A percentile compares a stretch with the other conserved stretches of the same genome.
phyloP scores from a whole-genome alignment of 179 eudicot genomes.

The Silene vulgaris region DNA sequence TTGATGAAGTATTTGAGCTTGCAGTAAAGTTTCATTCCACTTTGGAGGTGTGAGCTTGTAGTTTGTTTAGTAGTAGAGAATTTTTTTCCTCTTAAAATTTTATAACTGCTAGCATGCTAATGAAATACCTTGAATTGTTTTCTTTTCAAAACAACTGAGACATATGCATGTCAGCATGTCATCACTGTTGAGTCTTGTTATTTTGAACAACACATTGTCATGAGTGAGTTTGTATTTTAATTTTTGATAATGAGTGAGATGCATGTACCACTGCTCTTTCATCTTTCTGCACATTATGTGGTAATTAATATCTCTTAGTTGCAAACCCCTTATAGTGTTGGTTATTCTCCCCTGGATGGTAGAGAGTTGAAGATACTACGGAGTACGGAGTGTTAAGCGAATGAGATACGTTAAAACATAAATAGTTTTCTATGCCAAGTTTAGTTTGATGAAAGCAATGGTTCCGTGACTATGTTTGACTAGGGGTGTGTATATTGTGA shows the following conservation, averaged over 20 bases:
- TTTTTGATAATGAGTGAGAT: no score
- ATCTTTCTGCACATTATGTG: not conserved
- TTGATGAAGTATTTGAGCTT: conserved; percentile 82
- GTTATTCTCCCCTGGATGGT: not conserved
- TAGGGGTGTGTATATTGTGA: not conserved
- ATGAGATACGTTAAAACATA: not conserved
- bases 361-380: not conserved
- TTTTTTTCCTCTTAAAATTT: conserved; percentile 11
- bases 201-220: not conserved
- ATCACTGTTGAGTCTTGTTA: not conserved
- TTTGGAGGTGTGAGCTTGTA: conserved; percentile 85
- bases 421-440: not conserved
- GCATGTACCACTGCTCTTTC: not conserved
- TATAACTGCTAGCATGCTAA: conserved; percentile 16
- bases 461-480: not conserved
- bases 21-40: conserved; percentile 54
- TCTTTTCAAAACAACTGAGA: not conserved
- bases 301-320: not conserved
- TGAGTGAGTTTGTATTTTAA: not conserved
- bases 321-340: not conserved
- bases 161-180: conserved; percentile 3
- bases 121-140: not conserved
- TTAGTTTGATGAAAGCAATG: not conserved
- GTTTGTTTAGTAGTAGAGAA: conserved; percentile 21
- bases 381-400: not conserved